Evolutionary conservation across 2,329 filamentous ascomycete species (phyloP), one percentile per base, ranked within the genome.

Genomic region (Hymenoscyphus occultus): DNA sequence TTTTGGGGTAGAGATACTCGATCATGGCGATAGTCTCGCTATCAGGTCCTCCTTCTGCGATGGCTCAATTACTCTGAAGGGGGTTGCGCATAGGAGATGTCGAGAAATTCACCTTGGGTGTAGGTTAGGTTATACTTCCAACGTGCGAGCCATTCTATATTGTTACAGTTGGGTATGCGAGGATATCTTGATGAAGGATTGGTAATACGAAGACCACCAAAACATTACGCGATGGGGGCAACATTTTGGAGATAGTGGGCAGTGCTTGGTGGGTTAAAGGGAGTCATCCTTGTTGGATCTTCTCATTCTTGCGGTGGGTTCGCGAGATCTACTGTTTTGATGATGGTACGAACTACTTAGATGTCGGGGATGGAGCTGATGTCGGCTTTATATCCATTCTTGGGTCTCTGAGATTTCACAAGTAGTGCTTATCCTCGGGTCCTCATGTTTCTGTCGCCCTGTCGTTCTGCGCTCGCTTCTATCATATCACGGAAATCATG

Each of bases 1-100:
- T 78, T 64, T 84, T 79, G 0, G 83, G 83, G 70, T 86, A 86
- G 1, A 82, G 75, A 2, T 76, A 72, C 10, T 81, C 76, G 59
- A 84, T 76, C 14, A 70, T 72, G 51, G 76, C 70, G 3, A 79
- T 74, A 69, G 71, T 71, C 66, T 72, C 58, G 67, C 73, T 73
- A 68, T 70, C 63, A 19, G 65, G 63, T 3, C 67, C 66, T 10
- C 42, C 35, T 73, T 71, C n/a, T 73, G 66, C 1, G 76, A 67
- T 60, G 74, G 76, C 9, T 56, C 7, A 69, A 45, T 19, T 64
- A 57, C 13, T 59, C 40, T 5, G 67, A 14, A 14, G 68, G 66
- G 39, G 67, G 59, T 40, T 68, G 69, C 2, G 69, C 66, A 40
- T 64, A 71, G 31, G 70, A 69, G 2, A 71, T 64, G 5, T 69